Conservation (phyloP, 441 rosid genomes). For the Gossypium gossypioides region DNA sequence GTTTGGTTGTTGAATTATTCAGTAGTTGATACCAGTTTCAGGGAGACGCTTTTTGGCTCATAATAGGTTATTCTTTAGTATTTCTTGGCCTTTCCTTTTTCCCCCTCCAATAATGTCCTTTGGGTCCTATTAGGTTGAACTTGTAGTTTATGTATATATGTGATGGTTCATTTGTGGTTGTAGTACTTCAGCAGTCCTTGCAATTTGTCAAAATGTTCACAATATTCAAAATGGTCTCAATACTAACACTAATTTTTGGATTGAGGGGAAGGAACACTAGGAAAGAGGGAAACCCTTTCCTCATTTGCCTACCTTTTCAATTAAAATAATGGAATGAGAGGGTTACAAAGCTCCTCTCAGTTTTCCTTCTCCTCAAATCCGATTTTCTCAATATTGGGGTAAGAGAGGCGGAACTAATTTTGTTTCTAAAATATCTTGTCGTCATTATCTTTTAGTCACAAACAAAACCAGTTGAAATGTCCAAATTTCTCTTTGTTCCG, state of each 20-base stretch:
- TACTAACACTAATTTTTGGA: neutral
- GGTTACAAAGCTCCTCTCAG: neutral
- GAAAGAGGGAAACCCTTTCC: neutral
- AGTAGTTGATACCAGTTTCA: neutral
- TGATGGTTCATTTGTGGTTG: neutral
- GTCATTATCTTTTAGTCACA: neutral
- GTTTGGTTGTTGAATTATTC: slow-evolving; percentile 1
- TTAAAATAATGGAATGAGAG: neutral
- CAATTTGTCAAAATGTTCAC: neutral
- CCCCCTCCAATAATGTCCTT: neutral
- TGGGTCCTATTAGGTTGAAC: neutral
- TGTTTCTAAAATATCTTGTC: neutral
- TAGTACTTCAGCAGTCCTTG: neutral
- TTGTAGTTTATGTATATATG: neutral
- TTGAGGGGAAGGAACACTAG: neutral
- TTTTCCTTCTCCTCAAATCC: neutral
- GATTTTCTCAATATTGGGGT: neutral
- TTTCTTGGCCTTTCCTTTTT: neutral
- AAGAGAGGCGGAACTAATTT: neutral
- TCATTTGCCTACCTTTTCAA: neutral
- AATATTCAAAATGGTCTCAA: neutral
- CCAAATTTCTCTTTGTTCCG: neutral
- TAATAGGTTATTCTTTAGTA: neutral
- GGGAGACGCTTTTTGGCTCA: neutral
- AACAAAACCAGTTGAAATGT: neutral